Percentiles rank a stretch among this genome's conserved stretches.
phyloP scores from a whole-genome alignment of 2,329 filamentous ascomycete genomes.

The Aspergillus calidoustus region DNA sequence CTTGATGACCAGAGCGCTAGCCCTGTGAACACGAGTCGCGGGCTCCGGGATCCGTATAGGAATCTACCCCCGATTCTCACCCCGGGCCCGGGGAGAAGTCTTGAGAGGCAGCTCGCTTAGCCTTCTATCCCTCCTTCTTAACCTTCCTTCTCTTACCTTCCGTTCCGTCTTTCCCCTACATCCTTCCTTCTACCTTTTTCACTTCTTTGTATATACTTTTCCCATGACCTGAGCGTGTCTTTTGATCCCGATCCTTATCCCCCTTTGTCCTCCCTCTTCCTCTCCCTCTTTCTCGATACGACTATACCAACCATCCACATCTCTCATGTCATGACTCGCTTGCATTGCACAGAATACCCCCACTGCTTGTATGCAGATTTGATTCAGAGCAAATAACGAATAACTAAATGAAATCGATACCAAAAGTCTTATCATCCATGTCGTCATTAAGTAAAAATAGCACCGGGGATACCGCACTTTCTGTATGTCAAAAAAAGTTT shows the following conservation, averaged over 20 bases:
- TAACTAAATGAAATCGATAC: not conserved
- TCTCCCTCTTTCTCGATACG: not conserved
- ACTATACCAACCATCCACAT: not conserved
- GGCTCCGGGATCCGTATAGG: slow-evolving; percentile 31
- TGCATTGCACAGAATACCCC: not conserved
- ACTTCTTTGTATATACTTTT: not conserved
- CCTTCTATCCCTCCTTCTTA: not conserved
- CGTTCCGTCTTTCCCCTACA: not conserved
- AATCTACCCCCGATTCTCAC: slow-evolving; percentile 34
- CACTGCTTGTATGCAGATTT: not conserved
- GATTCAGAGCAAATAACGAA: not conserved
- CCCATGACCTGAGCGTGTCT: not conserved
- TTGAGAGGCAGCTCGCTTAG: slow-evolving; percentile 42
- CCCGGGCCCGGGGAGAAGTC: slow-evolving; percentile 38
- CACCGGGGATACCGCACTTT: too few species aligned
- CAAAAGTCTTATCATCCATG: not conserved
- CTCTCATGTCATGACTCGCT: not conserved
- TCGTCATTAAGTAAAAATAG: not conserved
- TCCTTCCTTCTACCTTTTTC: not conserved
- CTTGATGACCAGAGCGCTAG: slow-evolving; percentile 27
- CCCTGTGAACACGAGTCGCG: slow-evolving; percentile 26
- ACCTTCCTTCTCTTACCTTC: not conserved
- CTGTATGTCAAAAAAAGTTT: too few species aligned
- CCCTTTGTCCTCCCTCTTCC: not conserved
- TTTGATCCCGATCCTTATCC: not conserved